These are phyloP conservation scores for Jackrogersella multiformis DNA, from an alignment of 495 filamentous ascomycete genomes.

Conservation along the genomic window DNA sequence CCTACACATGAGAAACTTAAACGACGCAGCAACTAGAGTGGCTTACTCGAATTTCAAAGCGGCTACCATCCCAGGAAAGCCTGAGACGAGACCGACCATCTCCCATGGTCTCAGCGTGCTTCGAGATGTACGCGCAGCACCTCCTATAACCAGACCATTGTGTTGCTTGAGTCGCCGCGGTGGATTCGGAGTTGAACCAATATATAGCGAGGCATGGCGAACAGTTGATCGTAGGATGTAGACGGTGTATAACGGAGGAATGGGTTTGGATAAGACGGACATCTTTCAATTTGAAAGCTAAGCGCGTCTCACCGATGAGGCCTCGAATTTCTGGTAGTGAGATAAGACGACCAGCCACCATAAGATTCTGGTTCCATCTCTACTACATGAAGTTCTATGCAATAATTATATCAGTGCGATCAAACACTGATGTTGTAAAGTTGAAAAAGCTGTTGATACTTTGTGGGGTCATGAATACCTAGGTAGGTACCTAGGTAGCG, in stretches of 20 bases:
- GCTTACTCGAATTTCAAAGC: conserved; percentile 95
- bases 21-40: not conserved
- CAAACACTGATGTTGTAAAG: not conserved
- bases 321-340: not conserved
- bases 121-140: conserved; percentile 77
- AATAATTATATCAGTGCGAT: not conserved
- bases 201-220: conserved; percentile 71
- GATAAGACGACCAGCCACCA: not conserved
- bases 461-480: not conserved
- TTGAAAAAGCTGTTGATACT: not conserved
- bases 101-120: conserved; percentile 84
- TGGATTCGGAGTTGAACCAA: conserved; percentile 92
- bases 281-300: conserved; percentile 35
- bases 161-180: conserved; percentile 84
- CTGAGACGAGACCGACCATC: conserved; percentile 86
- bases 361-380: conserved; percentile 22
- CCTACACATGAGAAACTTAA: not conserved
- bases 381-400: not conserved
- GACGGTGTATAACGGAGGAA: conserved; percentile 66
- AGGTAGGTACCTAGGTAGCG: too few relatives aligned
- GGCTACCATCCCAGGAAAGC: conserved; percentile 85
- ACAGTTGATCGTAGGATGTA: conserved; percentile 89
- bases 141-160: conserved; percentile 82
- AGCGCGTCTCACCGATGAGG: conserved; percentile 28
- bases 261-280: conserved; percentile 55